These are phyloP conservation scores for Pinguiococcus pyrenoidosus DNA, from an alignment of 108 stramenopile genomes.

Conservation along the genomic window DNA sequence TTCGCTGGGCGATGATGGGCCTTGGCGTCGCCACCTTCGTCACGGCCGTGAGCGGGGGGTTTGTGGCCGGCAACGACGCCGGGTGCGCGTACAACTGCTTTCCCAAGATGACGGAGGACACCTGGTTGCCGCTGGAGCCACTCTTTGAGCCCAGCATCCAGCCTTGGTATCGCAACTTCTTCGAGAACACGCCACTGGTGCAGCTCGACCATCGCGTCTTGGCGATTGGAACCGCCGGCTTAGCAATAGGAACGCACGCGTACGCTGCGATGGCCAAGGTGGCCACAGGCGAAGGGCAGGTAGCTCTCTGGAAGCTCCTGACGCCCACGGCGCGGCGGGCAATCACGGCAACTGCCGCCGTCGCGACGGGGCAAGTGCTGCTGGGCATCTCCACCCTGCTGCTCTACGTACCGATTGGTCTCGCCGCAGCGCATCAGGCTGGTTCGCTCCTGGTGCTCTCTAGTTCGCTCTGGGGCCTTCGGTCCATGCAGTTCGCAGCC, in stretches of 20 bases:
- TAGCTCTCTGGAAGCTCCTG: slow-evolving; percentile 16
- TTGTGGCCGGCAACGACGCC: slow-evolving; percentile 93
- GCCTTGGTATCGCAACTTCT: slow-evolving; percentile 65
- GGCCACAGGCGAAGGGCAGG: slow-evolving; percentile 35
- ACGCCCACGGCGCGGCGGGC: slow-evolving; percentile 14
- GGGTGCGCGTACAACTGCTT: slow-evolving; percentile 89
- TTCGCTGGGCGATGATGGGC: neutral
- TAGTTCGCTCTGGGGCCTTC: slow-evolving; percentile 46
- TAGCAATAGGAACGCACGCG: slow-evolving; percentile 41
- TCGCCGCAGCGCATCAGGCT: slow-evolving; percentile 89
- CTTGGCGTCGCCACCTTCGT: slow-evolving; percentile 7
- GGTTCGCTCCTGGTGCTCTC: slow-evolving; percentile 82
- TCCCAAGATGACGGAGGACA: slow-evolving; percentile 69
- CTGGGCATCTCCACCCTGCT: slow-evolving; percentile 89
- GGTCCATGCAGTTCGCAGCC: slow-evolving; percentile 28
- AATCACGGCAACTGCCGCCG: slow-evolving; percentile 43
- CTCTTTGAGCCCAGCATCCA: slow-evolving; percentile 36
- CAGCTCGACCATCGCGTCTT: slow-evolving; percentile 93
- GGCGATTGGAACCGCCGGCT: slow-evolving; percentile 60
- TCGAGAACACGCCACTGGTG: slow-evolving; percentile 92
- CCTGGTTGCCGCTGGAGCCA: slow-evolving; percentile 65
- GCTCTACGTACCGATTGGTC: slow-evolving; percentile 73
- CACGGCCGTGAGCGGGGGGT: slow-evolving; percentile 81
- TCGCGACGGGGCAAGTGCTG: slow-evolving; percentile 66
- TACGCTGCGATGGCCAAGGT: slow-evolving; percentile 32